Base-by-base conservation (phyloP, 768 basidiomycete species). In the Tulasnella sp. region DNA sequence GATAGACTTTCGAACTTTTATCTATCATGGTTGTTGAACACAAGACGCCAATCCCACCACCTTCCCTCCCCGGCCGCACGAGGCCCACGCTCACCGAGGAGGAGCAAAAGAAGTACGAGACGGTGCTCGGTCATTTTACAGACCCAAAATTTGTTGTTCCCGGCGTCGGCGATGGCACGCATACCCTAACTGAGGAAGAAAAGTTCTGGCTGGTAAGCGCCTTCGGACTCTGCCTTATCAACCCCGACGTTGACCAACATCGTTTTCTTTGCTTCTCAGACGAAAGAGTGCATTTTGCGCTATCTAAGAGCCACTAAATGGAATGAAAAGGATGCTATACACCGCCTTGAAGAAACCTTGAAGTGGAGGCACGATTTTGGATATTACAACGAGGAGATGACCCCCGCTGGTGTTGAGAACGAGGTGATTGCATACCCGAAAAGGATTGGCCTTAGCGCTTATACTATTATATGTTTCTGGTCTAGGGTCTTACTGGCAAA, bases 291-390 rank as follows among this genome's bases (percentile, higher is more conserved):
- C 83, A 83, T 94, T 55, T 85, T 92, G 61, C 80, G 92, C 79
- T 95, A 91, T 83, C 84, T 93, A 48, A 90, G 93, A 61, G 94
- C 94, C 2, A 87, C 89, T 0, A 95, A 94, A 80, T 93, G 93
- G 91, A 88, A 89, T 77, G 82, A 85, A 9, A 82, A 86, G n/a
- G 84, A 83, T 37, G 88, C 90, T 3, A 91, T 94, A 76, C 85
- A 87, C 48, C 87, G 93, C 18, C 83, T 94, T 2, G 92, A 95
- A 82, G 87, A 83, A 29, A 94, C 94, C 0, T 85, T 93, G 42
- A 88, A 86, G 79, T 96, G 95, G 95, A 86, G 94, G 73, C 87
- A 94, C 44, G 92, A 93, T 75, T 95, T 87, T 82, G 92, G 92
- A 16, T 80, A 95, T 23, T 90, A 93, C 80, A 35, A 10, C 61